A percentile compares a stretch with the other conserved stretches of the same genome.
These are phyloP conservation scores for Paraleonurus japonicus DNA, from an alignment of 257 asterid species.

Conservation along the genomic window DNA sequence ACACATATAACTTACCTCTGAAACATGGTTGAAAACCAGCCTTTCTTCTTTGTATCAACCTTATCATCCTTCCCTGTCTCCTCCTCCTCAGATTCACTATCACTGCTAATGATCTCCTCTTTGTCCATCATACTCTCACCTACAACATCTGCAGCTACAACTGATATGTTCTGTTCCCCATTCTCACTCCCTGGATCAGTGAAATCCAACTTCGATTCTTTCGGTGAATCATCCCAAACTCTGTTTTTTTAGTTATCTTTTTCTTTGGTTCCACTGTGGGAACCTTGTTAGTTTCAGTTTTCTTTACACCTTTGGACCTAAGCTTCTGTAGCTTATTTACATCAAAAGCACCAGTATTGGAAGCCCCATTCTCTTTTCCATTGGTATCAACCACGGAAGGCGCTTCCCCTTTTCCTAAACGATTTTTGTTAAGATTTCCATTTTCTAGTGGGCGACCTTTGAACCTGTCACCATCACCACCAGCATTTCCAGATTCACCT, in stretches of 20 bases:
- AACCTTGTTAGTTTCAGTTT: conserved; percentile 59
- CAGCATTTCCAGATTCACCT: conserved; percentile 62
- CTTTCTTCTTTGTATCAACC: conserved; percentile 64
- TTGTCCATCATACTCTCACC: conserved; percentile 98
- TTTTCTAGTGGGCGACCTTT: conserved; percentile 44
- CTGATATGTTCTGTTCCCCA: conserved; percentile 56
- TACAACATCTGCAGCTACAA: conserved; percentile 48
- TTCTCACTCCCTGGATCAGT: conserved; percentile 77
- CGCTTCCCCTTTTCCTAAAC: conserved; percentile 40
- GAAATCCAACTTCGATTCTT: conserved; percentile 68
- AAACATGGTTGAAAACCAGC: conserved; percentile 96
- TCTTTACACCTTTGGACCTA: conserved; percentile 72
- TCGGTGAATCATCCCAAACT: conserved; percentile 86
- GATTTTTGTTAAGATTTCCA: conserved; percentile 46
- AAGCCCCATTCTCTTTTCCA: conserved; percentile 64
- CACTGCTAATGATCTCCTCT: conserved; percentile 83
- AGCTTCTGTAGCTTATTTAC: conserved; percentile 82
- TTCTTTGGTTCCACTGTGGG: conserved; percentile 70
- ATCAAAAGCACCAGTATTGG: conserved; percentile 76
- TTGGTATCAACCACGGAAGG: conserved; percentile 35
- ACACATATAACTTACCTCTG: conserved; percentile 53
- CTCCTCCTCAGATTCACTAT: conserved; percentile 72
- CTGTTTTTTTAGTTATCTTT: conserved; percentile 61
- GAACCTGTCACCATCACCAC: conserved; percentile 47
- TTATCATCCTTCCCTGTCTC: conserved; percentile 46